Conservation (phyloP, 805 yeast species). For the Candida manassasensis region DNA sequence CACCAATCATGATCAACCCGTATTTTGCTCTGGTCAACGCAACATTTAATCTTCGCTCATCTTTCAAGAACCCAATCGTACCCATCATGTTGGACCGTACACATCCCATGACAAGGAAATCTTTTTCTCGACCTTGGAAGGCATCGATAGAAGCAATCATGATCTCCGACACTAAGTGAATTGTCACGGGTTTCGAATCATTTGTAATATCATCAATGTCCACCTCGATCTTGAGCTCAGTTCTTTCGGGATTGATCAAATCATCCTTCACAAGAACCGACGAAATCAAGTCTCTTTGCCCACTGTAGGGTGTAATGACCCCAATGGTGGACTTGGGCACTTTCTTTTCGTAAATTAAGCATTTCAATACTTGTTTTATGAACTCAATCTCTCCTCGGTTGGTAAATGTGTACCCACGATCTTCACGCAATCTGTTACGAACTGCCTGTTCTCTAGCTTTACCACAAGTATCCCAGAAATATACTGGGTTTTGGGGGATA, state of each 20-base stretch:
- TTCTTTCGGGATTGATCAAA: slow-evolving; percentile 50
- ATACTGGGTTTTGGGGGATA: slow-evolving; percentile 48
- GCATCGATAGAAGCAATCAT: slow-evolving; percentile 60
- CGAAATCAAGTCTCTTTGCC: slow-evolving; percentile 64
- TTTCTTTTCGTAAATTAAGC: slow-evolving; percentile 50
- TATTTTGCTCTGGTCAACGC: slow-evolving; percentile 85
- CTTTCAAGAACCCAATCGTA: slow-evolving; percentile 77
- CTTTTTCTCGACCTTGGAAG: slow-evolving; percentile 57
- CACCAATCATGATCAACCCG: slow-evolving; percentile 54
- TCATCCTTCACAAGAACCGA: slow-evolving; percentile 43
- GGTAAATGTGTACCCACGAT: slow-evolving; percentile 53
- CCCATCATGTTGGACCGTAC: slow-evolving; percentile 66
- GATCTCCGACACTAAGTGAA: slow-evolving; percentile 43
- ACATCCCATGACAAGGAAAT: slow-evolving; percentile 47
- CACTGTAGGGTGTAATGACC: slow-evolving; percentile 71
- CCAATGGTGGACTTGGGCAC: slow-evolving; percentile 52
- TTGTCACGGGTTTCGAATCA: slow-evolving; percentile 44
- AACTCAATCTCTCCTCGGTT: slow-evolving; percentile 50
- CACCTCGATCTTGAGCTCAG: slow-evolving; percentile 44
- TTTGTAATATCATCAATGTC: slow-evolving; percentile 58
- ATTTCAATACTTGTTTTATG: slow-evolving; percentile 45
- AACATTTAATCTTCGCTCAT: slow-evolving; percentile 82
- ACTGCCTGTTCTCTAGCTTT: slow-evolving; percentile 45
- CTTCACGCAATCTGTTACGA: slow-evolving; percentile 42
- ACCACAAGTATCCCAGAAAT: slow-evolving; percentile 57